A percentile compares a stretch with the other conserved stretches of the same genome.
Evolutionary conservation across 179 eudicot species (phyloP).

Genomic region (Actinidia arguta): DNA sequence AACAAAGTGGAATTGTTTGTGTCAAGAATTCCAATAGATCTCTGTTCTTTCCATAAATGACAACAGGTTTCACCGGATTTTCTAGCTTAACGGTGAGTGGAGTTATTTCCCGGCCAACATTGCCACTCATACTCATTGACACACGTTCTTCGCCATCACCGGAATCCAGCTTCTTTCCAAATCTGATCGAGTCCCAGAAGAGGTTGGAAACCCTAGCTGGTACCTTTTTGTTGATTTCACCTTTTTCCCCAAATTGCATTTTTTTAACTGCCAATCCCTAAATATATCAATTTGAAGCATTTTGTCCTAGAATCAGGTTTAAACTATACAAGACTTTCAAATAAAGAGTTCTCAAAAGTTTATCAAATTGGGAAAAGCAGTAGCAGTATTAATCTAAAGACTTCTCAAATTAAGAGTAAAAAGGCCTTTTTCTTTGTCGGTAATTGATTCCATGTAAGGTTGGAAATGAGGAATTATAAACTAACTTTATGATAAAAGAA

Average conservation of each 20-base stretch:
- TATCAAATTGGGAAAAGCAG: too few species aligned
- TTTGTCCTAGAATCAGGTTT: too few species aligned
- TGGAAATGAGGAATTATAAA: background rate
- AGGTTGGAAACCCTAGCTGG: slow-evolving; percentile 23
- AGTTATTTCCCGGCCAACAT: slow-evolving; percentile 27
- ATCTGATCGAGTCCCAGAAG: slow-evolving; percentile 22
- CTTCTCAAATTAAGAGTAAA: too few species aligned
- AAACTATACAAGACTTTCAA: too few species aligned
- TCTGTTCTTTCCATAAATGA: slow-evolving; percentile 41
- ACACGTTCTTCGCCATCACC: slow-evolving; percentile 38
- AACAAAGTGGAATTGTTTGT: background rate
- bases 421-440: background rate
- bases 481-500: background rate
- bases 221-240: background rate
- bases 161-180: slow-evolving; percentile 15
- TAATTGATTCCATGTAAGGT: background rate
- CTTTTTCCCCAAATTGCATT: too few species aligned
- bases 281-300: too few species aligned
- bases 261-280: too few species aligned
- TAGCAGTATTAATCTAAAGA: too few species aligned
- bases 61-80: slow-evolving; percentile 34
- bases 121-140: slow-evolving; percentile 4
- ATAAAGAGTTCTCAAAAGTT: too few species aligned
- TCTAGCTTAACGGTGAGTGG: slow-evolving; percentile 18
- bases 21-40: background rate